Conservation (phyloP, 345 rosid genomes). For the Nasturtium officinale region DNA sequence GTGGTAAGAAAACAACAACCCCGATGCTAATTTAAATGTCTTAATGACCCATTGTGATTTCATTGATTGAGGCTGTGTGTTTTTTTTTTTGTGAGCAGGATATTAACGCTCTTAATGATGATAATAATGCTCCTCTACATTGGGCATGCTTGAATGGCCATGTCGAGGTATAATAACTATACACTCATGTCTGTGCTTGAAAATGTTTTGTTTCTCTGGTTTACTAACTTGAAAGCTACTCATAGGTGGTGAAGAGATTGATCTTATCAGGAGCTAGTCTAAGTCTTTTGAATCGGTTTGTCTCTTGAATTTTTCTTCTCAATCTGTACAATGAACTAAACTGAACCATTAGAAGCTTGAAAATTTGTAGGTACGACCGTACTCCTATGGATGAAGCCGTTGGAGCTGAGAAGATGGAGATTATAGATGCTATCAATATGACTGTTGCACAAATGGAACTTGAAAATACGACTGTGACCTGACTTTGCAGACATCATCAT, state of each 20-base stretch:
- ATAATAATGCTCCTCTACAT: conserved; percentile 88
- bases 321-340: background rate
- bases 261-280: conserved; percentile 75
- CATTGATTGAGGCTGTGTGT: conserved; percentile 2
- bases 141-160: conserved; percentile 93
- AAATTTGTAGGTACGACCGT: conserved; percentile 68
- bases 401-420: conserved; percentile 64
- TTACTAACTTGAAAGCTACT: conserved; percentile 5
- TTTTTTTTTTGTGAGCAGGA: conserved; percentile 60
- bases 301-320: conserved; percentile 8
- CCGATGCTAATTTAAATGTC: background rate
- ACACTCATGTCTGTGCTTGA: background rate
- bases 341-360: conserved; percentile 2
- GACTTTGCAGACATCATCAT: conserved; percentile 11
- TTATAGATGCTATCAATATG: conserved; percentile 63
- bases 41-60: background rate
- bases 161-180: conserved; percentile 56
- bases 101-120: conserved; percentile 64
- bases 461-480: conserved; percentile 51
- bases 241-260: conserved; percentile 80
- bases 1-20: conserved; percentile 53
- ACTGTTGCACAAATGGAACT: conserved; percentile 73
- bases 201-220: conserved; percentile 3
- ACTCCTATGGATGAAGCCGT: conserved; percentile 85
- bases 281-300: conserved; percentile 71